Base-by-base conservation (phyloP, 805 yeast species). In the Yarrowia phangngaensis region DNA sequence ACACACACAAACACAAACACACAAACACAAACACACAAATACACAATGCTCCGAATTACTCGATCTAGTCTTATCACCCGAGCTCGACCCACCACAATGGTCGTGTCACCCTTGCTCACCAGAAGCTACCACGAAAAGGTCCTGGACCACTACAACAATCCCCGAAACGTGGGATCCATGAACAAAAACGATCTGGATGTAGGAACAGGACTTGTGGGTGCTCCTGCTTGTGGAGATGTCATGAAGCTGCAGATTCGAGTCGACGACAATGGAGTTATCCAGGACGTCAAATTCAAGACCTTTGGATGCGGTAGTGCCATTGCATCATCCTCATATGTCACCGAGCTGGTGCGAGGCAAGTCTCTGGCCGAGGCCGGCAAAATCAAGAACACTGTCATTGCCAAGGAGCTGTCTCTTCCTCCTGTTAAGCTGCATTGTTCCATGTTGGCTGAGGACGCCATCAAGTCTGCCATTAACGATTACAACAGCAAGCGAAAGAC, bases 221-320 rank as follows among this genome's bases (percentile, higher is more conserved):
- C 98, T 0, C 97, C 98, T 50, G 98, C 98, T 0, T 92, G 98
- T 70, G 98, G 98, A 50, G 98, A 92, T 71, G 98, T 92, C 34
- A 92, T 92, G 96, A 83, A 95, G 70, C 75, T 92, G 56, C 97
- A 92, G 67, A 92, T 92, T 61, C 79, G 89, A 64, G 98, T 92
- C 8, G 97, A 89, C 60, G 80, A 75, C 51, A 79, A 95, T 17
- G 98, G 98, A 1, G 74, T 85, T 48, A 92, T 92, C 58, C 80
- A 85, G 65, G 95, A 92, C 65, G 98, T 90, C 54, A 90, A 88
- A 67, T 92, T 92, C 70, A 92, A 92, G 76, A 92, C 98, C 4
- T 92, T 92, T 70, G 98, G 98, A n/a, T 92, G 98, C 66, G 98
- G 98, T 34, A 80, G 92, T 2, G 98, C 98, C 46, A 92, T 92